Evolutionary conservation across 257 asterid genomes (phyloP).

Genomic region (Petunia secreta): DNA sequence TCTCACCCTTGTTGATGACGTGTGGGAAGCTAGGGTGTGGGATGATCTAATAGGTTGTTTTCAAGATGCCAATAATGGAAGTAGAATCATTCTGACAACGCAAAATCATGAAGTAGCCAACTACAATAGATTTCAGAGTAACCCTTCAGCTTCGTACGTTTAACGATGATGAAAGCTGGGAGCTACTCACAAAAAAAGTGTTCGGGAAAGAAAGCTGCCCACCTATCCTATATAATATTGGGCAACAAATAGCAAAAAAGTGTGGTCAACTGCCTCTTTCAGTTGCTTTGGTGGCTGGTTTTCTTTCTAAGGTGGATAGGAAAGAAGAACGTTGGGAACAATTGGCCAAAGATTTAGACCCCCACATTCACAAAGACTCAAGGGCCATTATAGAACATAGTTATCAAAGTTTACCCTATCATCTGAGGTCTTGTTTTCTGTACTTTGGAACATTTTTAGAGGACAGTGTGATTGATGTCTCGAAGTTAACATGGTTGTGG

Average conservation of each 20-base stretch:
- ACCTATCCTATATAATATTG: background rate
- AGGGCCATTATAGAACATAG: constrained; percentile 30
- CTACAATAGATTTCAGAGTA: background rate
- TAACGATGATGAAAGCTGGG: constrained; percentile 23
- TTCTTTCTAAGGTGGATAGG: constrained; percentile 1
- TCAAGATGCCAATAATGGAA: constrained; percentile 13
- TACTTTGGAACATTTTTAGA: constrained; percentile 33
- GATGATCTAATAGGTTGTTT: background rate
- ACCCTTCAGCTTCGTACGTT: constrained; percentile 10
- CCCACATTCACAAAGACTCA: background rate
- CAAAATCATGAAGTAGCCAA: constrained; percentile 15
- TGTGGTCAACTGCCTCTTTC: constrained; percentile 22
- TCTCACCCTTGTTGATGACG: constrained; percentile 26
- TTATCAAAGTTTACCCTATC: constrained; percentile 23
- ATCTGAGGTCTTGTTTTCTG: constrained; percentile 33
- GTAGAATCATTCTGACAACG: constrained; percentile 28
- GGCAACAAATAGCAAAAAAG: constrained; percentile 7
- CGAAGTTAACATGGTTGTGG: constrained; percentile 33
- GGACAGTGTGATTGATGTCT: constrained; percentile 14
- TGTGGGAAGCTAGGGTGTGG: constrained; percentile 21
- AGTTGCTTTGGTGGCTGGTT: constrained; percentile 29
- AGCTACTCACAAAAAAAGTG: constrained; percentile 16
- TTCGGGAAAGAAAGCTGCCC: background rate
- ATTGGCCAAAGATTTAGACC: background rate
- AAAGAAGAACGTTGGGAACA: background rate